Base-by-base conservation (phyloP, 495 filamentous ascomycete species). In the Pseudoneurospora amorphoporcata region DNA sequence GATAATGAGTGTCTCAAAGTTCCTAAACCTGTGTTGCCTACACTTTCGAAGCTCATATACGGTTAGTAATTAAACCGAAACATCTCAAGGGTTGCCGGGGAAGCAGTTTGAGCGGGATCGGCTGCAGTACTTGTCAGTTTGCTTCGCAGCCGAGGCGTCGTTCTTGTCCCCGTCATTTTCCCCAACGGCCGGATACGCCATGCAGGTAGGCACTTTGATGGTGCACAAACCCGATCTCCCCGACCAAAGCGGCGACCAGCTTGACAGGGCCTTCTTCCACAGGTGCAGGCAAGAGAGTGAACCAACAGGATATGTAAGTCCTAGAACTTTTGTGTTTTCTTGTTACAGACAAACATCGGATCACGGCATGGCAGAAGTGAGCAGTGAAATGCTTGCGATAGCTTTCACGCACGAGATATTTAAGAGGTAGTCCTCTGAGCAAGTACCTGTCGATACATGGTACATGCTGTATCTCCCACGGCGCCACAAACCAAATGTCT, bases 21-120 rank as follows among this genome's bases (percentile, higher is more conserved):
- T 65, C 14, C 53, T 35, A 37, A 65, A 65, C 53, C 6, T 65
- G 53, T 65, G 53, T 35, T 17, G 53, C 53, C 17, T 29, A 35
- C 53, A 65, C 29, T 37, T 65, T 65, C 29, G 6, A 65, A 65
- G 53, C 29, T 65, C 53, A 65, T 65, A 65, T 65, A 65, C 53
- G 29, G 53, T 65, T 65, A 65, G 47, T 69, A 75, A 75, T 78
- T 65, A 78, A 78, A 69, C 68, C 72, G 69, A 77, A 75, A 77
- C 73, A 75, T 29, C 23, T 69, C 40, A 32, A 71, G 53, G 16
- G 19, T 39, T 35, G 29, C 14, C 53, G 29, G 29, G 53, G 53
- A 65, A 35, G 53, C 23, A 65, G 53, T 8, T 37, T 37, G 29
- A 35, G 29, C 7, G 7, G 53, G 53, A 29, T 65, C 53, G 53